Evolutionary conservation across 805 yeast species (phyloP).

Genomic region (Wickerhamomyces bisporus): DNA sequence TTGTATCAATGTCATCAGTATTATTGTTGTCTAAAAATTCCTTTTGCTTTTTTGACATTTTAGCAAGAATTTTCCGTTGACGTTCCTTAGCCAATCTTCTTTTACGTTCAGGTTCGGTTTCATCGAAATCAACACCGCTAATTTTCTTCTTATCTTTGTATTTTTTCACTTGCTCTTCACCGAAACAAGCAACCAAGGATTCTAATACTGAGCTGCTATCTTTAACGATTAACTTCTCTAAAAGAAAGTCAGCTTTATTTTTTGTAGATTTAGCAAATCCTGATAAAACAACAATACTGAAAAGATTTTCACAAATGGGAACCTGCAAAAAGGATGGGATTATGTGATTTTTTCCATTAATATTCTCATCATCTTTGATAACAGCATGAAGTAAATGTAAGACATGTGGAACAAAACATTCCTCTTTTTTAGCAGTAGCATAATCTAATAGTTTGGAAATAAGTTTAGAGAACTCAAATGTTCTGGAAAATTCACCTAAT

Average conservation of each 20-base stretch:
- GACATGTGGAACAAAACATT: constrained; percentile 51
- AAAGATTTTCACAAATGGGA: constrained; percentile 52
- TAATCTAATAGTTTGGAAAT: constrained; percentile 52
- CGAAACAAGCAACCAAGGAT: constrained; percentile 51
- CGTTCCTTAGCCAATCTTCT: constrained; percentile 57
- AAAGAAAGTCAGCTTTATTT: constrained; percentile 51
- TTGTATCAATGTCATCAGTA: constrained; percentile 38
- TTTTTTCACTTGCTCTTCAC: constrained; percentile 44
- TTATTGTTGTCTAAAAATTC: constrained; percentile 58
- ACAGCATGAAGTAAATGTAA: constrained; percentile 68
- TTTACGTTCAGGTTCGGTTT: constrained; percentile 50
- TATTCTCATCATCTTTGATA: constrained; percentile 42
- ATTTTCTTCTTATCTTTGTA: constrained; percentile 45
- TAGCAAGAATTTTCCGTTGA: constrained; percentile 55
- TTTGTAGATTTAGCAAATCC: constrained; percentile 43
- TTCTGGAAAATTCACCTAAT: constrained; percentile 47
- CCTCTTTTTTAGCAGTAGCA: constrained; percentile 45
- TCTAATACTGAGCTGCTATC: constrained; percentile 44
- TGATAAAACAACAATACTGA: constrained; percentile 43
- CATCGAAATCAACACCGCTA: constrained; percentile 33
- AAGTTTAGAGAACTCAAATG: constrained; percentile 49
- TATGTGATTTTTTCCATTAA: constrained; percentile 35
- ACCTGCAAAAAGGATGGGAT: constrained; percentile 44
- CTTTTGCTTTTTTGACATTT: constrained; percentile 68
- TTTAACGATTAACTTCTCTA: constrained; percentile 45